Evolutionary conservation across 768 basidiomycete species (phyloP).

Genomic region (Hypsizygus marmoreus): DNA sequence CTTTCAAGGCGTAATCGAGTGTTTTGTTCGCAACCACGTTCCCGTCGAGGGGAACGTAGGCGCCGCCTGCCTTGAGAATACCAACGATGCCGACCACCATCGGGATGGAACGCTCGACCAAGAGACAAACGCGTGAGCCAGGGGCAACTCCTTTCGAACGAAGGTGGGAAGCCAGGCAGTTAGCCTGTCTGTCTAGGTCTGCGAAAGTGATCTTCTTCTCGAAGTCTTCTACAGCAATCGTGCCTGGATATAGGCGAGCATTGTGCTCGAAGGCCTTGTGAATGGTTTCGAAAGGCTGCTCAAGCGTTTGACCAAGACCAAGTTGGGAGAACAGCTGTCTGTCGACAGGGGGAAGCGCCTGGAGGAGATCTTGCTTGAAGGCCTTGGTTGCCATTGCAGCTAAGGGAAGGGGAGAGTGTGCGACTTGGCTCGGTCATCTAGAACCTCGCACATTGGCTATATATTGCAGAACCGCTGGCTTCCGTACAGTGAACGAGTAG

Average conservation of each 20-base stretch:
- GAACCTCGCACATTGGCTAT: too few relatives aligned
- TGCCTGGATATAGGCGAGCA: slow-evolving; percentile 38
- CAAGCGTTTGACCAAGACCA: slow-evolving; percentile 40
- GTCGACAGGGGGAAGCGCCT: slow-evolving; percentile 39
- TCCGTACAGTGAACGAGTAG: too few relatives aligned
- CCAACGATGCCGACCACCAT: slow-evolving; percentile 57
- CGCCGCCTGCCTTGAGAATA: slow-evolving; percentile 56
- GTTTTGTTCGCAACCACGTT: slow-evolving; percentile 56
- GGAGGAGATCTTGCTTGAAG: slow-evolving; percentile 16
- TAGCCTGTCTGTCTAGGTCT: slow-evolving; percentile 49
- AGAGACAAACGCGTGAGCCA: slow-evolving; percentile 52
- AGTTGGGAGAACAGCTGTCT: slow-evolving; percentile 44
- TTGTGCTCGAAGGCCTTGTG: slow-evolving; percentile 57
- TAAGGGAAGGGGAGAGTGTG: too few relatives aligned
- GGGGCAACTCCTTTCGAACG: slow-evolving; percentile 42
- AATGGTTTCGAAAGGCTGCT: slow-evolving; percentile 46
- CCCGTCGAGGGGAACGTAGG: slow-evolving; percentile 61
- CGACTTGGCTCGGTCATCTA: too few relatives aligned
- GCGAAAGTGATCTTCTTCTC: slow-evolving; percentile 49
- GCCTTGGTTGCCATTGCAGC: slow-evolving; percentile 14
- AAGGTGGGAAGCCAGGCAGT: slow-evolving; percentile 45
- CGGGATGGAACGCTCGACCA: slow-evolving; percentile 52
- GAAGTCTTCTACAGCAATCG: slow-evolving; percentile 52
- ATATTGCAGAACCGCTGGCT: too few relatives aligned
- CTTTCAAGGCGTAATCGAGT: slow-evolving; percentile 49